phyloP scores from a whole-genome alignment of 164 flowering plant genomes.

The Brasenia schreberi region DNA sequence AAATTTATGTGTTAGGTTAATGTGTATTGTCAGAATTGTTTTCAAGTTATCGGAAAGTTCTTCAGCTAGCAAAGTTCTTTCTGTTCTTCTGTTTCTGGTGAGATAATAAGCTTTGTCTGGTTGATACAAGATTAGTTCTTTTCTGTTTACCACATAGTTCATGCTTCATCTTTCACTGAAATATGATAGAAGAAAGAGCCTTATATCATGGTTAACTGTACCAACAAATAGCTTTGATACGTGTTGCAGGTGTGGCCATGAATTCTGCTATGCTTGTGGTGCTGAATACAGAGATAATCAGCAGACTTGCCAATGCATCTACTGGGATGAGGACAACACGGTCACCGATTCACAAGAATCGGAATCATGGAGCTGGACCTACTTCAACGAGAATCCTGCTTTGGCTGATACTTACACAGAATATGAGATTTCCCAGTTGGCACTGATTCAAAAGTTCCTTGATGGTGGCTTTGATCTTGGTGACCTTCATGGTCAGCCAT shows the following conservation, averaged over 20 bases:
- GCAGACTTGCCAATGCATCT: conserved; percentile 71
- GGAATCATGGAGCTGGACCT: conserved; percentile 82
- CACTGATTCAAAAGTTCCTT: conserved; percentile 76
- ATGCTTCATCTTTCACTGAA: too few species aligned
- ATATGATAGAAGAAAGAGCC: too few species aligned
- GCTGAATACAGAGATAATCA: conserved; percentile 53
- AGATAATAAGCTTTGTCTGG: too few species aligned
- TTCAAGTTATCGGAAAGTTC: too few species aligned
- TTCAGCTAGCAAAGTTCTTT: too few species aligned
- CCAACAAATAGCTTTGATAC: not conserved
- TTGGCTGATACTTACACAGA: conserved; percentile 71
- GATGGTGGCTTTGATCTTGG: conserved; percentile 75
- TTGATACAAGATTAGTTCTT: too few species aligned
- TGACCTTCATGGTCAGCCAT: conserved; percentile 64
- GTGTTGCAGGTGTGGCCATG: conserved; percentile 69
- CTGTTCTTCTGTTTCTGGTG: too few species aligned
- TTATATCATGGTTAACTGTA: too few species aligned
- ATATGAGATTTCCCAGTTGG: conserved; percentile 79
- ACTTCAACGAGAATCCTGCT: conserved; percentile 54
- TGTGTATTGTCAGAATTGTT: not conserved
- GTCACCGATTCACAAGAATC: conserved; percentile 23
- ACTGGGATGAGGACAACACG: conserved; percentile 53
- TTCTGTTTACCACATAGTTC: too few species aligned
- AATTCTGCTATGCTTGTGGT: conserved; percentile 86
- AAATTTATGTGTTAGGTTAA: not conserved